These are phyloP conservation scores for Rosellinia necatrix DNA, from an alignment of 2,329 filamentous ascomycete species.

Conservation along the genomic window DNA sequence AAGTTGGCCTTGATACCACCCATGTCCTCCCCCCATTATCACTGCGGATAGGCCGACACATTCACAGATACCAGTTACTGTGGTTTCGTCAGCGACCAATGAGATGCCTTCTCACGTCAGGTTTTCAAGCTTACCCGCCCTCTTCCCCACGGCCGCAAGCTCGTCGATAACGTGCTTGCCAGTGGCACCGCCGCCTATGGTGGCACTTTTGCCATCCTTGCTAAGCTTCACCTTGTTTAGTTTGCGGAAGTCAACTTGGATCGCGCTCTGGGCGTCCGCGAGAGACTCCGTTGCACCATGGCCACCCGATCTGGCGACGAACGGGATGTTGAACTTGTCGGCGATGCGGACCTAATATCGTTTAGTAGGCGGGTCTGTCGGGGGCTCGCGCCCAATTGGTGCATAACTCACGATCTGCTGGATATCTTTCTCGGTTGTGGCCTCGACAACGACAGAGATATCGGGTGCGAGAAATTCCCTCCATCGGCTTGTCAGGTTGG, in stretches of 20 bases:
- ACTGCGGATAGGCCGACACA: slow-evolving; percentile 54
- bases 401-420: slow-evolving; percentile 29
- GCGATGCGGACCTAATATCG: slow-evolving; percentile 29
- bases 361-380: neutral
- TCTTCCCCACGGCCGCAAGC: slow-evolving; percentile 39
- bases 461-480: slow-evolving; percentile 26
- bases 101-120: neutral
- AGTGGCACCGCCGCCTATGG: slow-evolving; percentile 40
- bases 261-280: slow-evolving; percentile 24
- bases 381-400: too few relatives aligned
- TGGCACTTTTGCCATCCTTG: slow-evolving; percentile 37
- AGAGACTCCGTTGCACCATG: slow-evolving; percentile 34
- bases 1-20: slow-evolving; percentile 33
- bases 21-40: slow-evolving; percentile 50
- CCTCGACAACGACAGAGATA: slow-evolving; percentile 31
- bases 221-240: slow-evolving; percentile 37
- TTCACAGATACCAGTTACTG: slow-evolving; percentile 56
- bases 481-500: slow-evolving; percentile 23
- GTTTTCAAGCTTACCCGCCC: slow-evolving; percentile 25
- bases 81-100: slow-evolving; percentile 6
- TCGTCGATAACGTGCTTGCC: slow-evolving; percentile 35
- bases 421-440: slow-evolving; percentile 30
- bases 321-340: slow-evolving; percentile 25
- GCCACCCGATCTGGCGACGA: slow-evolving; percentile 34
- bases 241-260: slow-evolving; percentile 34